Percentiles rank a stretch among this genome's conserved stretches.
These are phyloP conservation scores for Raddia guianensis DNA, from an alignment of 176 grass and related monocot genomes.

Conservation along the genomic window DNA sequence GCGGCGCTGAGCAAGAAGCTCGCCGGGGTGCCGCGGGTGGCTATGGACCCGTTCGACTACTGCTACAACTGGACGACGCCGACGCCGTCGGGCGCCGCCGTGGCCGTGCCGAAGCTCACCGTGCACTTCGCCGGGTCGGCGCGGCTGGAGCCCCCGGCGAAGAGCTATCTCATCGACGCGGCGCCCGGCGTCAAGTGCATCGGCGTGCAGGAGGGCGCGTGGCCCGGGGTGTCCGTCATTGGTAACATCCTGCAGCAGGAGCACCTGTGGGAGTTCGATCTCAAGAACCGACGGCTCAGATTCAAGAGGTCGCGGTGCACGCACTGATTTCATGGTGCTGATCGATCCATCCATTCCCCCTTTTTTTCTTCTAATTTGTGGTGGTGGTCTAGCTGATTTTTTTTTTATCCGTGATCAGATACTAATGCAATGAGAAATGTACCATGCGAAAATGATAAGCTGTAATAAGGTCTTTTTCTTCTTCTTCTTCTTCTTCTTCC, in stretches of 20 bases:
- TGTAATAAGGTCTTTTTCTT: conserved; percentile 42
- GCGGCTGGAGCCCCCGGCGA: conserved; percentile 64
- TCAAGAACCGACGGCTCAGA: conserved; percentile 67
- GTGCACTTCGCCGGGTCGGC: conserved; percentile 71
- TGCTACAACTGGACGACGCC: conserved; percentile 97
- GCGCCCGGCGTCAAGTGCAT: conserved; percentile 83
- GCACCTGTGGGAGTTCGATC: conserved; percentile 95
- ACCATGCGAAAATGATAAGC: conserved; percentile 46
- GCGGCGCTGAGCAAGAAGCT: conserved; percentile 60
- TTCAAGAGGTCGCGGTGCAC: conserved; percentile 67
- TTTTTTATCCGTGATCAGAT: conserved; percentile 33
- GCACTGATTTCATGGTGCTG: conserved; percentile 25
- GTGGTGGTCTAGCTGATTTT: conserved; percentile 44
- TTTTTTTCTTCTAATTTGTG: conserved; percentile 31
- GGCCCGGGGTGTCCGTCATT: conserved; percentile 75
- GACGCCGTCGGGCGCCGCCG: conserved; percentile 7
- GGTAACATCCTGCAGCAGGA: conserved; percentile 98
- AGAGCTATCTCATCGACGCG: conserved; percentile 98
- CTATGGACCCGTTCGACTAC: conserved; percentile 85
- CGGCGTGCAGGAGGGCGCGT: conserved; percentile 58
- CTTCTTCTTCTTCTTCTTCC: no score
- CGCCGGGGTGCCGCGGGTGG: conserved; percentile 43
- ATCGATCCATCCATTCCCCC: conserved; percentile 15
- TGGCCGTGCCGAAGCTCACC: conserved; percentile 50
- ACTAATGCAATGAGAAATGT: conserved; percentile 55